phyloP scores from a whole-genome alignment of 2,329 filamentous ascomycete species.

The Penicillium sp. region DNA sequence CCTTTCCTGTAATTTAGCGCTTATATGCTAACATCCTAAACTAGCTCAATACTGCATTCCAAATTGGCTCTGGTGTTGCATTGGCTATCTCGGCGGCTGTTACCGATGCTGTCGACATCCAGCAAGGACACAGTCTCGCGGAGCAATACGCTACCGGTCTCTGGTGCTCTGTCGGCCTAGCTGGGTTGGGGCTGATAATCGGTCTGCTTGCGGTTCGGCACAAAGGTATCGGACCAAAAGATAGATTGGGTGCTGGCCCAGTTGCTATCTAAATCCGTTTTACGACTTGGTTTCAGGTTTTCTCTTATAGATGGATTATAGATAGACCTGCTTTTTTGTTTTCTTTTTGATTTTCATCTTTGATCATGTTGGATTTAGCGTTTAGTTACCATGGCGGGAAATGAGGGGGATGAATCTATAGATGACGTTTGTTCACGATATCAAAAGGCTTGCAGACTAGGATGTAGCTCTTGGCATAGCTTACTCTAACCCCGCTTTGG shows the following conservation, averaged over 20 bases:
- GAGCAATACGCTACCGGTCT: conserved; percentile 43
- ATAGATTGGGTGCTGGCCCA: conserved; percentile 16
- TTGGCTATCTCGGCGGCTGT: conserved; percentile 42
- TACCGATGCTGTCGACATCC: conserved; percentile 39
- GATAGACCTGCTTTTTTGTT: not conserved
- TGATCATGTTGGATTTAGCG: not conserved
- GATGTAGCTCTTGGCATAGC: not conserved
- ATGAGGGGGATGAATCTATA: not conserved
- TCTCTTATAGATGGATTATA: not conserved
- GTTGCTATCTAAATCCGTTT: conserved; percentile 14
- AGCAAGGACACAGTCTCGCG: conserved; percentile 32
- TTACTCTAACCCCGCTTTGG: not conserved
- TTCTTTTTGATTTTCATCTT: not conserved
- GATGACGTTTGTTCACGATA: not conserved
- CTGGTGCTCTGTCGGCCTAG: conserved; percentile 44
- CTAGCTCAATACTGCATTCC: conserved; percentile 44
- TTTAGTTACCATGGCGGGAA: not conserved
- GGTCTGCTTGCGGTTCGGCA: conserved; percentile 19
- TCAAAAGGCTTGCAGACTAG: not conserved
- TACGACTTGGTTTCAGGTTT: not conserved
- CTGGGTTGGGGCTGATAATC: conserved; percentile 34
- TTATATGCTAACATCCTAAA: not conserved
- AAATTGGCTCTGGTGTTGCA: conserved; percentile 44
- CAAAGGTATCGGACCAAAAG: conserved; percentile 22
- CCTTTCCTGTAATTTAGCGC: accelerated